Base-by-base conservation (phyloP, 2,329 filamentous ascomycete species). In the Phaeosphaeriaceae sp. region DNA sequence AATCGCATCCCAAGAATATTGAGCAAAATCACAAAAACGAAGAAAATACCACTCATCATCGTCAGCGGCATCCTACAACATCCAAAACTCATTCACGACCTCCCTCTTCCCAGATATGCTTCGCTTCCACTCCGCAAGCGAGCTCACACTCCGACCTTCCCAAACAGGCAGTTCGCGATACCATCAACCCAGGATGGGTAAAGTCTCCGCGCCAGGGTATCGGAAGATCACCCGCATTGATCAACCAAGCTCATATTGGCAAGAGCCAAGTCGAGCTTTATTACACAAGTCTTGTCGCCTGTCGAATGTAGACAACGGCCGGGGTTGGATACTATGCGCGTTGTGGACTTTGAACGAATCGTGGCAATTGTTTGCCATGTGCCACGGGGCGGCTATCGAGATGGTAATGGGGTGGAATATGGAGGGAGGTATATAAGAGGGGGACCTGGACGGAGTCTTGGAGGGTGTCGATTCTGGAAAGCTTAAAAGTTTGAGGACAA, bases 221-320 rank as follows among this genome's bases (percentile, higher is more conserved):
- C 44, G 41, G 27, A 47, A 54, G 54, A 60, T 60, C 57, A 57
- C 45, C 57, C 51, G 54, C 54, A 54, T 27, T 51, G 31, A 42
- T 41, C 33, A 41, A 48, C 33, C 54, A 60, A 52, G 51, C 57
- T 57, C 57, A 44, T 51, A 60, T 60, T 57, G 57, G 53, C 53
- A 60, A 60, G 57, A 60, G 57, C 57, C 54, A 60, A 60, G 57
- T 52, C 33, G 33, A 11, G 42, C 42, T 51, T 60, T 54, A 60
- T 60, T 60, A 25, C 54, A 54, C 22, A 31, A 33, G 19, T 60
- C 57, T 60, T 60, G 54, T 60, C 57, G 54, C 57, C 57, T 60
- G 50, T 60, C 57, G 42, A 60, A 60, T 60, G 46, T 31, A 46
- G 51, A 25, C 20, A 33, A 33, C 19, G 42, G 19, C 48, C 31